Evolutionary conservation across 2,329 filamentous ascomycete species (phyloP).

Genomic region (Diaporthe citrichinensis): DNA sequence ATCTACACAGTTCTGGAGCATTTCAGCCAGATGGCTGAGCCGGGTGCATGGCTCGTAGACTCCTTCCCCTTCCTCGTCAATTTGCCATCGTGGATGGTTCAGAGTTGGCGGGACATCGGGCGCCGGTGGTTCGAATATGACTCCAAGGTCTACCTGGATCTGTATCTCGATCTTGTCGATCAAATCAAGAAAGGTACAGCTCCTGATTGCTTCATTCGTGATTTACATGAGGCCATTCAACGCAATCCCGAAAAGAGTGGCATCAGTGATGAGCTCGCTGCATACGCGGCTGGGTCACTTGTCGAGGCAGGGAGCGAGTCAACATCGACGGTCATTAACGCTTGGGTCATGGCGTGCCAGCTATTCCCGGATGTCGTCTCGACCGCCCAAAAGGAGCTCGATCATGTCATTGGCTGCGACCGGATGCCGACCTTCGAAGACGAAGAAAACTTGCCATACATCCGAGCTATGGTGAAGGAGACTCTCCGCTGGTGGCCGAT

Average conservation of each 20-base stretch:
- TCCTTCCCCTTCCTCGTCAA: slow-evolving; percentile 50
- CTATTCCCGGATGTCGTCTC: slow-evolving; percentile 52
- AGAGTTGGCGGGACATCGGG: slow-evolving; percentile 43
- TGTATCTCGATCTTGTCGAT: slow-evolving; percentile 40
- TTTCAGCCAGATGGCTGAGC: slow-evolving; percentile 52
- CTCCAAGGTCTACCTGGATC: slow-evolving; percentile 33
- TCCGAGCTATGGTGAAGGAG: slow-evolving; percentile 57
- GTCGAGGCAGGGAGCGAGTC: slow-evolving; percentile 54
- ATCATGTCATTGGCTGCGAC: slow-evolving; percentile 51
- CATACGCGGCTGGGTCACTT: slow-evolving; percentile 47
- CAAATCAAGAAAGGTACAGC: slow-evolving; percentile 46
- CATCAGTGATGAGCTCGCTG: slow-evolving; percentile 46
- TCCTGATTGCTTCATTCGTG: slow-evolving; percentile 49
- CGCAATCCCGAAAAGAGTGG: slow-evolving; percentile 44
- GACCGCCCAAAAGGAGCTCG: slow-evolving; percentile 54
- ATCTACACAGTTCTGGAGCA: slow-evolving; percentile 53
- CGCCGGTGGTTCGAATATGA: slow-evolving; percentile 19
- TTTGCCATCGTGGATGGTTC: slow-evolving; percentile 46
- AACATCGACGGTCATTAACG: slow-evolving; percentile 49
- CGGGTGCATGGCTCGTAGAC: slow-evolving; percentile 55
- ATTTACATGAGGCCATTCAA: slow-evolving; percentile 45
- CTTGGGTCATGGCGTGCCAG: slow-evolving; percentile 55
- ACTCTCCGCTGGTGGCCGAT: slow-evolving; percentile 56
- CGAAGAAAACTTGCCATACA: slow-evolving; percentile 53
- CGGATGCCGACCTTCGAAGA: slow-evolving; percentile 53